These are phyloP conservation scores for Backusella morwellensis DNA, from an alignment of 192 early-diverging fungal genomes.

Conservation along the genomic window DNA sequence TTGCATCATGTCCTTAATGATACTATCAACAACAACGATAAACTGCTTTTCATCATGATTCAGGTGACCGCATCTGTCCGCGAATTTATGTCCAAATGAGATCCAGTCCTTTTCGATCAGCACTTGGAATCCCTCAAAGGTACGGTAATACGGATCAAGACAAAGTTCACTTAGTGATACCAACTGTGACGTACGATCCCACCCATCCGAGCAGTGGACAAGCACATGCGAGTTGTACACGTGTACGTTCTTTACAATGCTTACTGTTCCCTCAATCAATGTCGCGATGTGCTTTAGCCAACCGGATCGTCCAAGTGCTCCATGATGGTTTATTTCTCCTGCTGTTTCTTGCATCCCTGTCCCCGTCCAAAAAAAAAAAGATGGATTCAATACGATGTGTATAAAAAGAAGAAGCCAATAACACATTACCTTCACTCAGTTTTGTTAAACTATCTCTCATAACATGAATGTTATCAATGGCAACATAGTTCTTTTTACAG, in stretches of 20 bases:
- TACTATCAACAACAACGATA: constrained; percentile 45
- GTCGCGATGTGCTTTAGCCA: constrained; percentile 88
- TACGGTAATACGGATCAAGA: constrained; percentile 95
- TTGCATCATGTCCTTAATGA: constrained; percentile 53
- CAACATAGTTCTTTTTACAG: constrained; percentile 83
- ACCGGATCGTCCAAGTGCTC: constrained; percentile 61
- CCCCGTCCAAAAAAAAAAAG: too few relatives aligned
- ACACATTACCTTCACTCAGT: constrained; percentile 72
- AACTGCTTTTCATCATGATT: constrained; percentile 59
- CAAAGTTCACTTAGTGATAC: constrained; percentile 86
- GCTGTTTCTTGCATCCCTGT: constrained; percentile 52
- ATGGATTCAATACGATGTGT: neutral
- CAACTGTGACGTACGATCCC: constrained; percentile 97
- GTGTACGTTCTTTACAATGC: constrained; percentile 82
- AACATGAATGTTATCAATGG: constrained; percentile 98
- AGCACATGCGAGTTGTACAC: constrained; percentile 76
- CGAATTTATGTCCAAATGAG: constrained; percentile 95
- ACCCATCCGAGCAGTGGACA: constrained; percentile 98
- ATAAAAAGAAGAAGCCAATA: neutral
- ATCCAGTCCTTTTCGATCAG: constrained; percentile 99
- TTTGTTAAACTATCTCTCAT: constrained; percentile 87
- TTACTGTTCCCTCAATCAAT: constrained; percentile 74
- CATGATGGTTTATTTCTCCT: constrained; percentile 42
- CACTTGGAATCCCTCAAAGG: constrained; percentile 83
- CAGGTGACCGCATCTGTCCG: constrained; percentile 86